Percentiles rank a stretch among this genome's conserved stretches.
Conservation (phyloP, 129 eudicot genomes). For the Tagetes patula region DNA sequence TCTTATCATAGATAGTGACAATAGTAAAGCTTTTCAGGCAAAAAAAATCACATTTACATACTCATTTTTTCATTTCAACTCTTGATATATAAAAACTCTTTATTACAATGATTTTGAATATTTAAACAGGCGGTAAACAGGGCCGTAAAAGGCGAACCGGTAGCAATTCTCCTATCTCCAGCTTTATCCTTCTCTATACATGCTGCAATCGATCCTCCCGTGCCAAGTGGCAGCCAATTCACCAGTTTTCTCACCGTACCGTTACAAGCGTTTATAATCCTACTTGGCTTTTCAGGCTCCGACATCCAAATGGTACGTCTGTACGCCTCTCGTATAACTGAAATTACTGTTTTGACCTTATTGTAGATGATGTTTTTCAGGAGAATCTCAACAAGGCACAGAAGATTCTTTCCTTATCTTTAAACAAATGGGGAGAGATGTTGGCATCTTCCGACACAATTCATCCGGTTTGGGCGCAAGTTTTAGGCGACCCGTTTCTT, state of each 20-base stretch:
- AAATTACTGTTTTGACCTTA: conserved; percentile 6
- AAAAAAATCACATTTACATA: neutral
- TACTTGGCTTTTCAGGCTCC: conserved; percentile 62
- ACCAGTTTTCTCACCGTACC: conserved; percentile 78
- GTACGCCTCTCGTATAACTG: neutral
- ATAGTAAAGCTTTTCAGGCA: conserved; percentile 67
- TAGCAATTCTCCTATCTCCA: conserved; percentile 70
- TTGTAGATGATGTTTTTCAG: conserved; percentile 35
- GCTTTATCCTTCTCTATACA: conserved; percentile 42
- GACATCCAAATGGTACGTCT: conserved; percentile 54
- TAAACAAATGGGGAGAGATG: conserved; percentile 55
- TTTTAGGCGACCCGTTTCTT: conserved; percentile 61
- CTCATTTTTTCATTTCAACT: neutral
- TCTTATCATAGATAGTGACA: conserved; percentile 63
- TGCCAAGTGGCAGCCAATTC: conserved; percentile 63
- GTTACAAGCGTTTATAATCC: conserved; percentile 55
- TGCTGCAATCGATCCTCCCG: conserved; percentile 48
- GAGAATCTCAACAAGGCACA: conserved; percentile 54
- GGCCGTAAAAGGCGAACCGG: conserved; percentile 64
- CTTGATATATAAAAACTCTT: neutral
- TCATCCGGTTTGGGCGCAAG: conserved; percentile 83
- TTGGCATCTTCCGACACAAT: conserved; percentile 49
- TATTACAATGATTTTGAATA: neutral
- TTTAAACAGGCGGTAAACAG: conserved; percentile 48
- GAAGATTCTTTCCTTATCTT: conserved; percentile 51